Evolutionary conservation across 129 eudicot genomes (phyloP).

Genomic region (Scalesia atractyloides): DNA sequence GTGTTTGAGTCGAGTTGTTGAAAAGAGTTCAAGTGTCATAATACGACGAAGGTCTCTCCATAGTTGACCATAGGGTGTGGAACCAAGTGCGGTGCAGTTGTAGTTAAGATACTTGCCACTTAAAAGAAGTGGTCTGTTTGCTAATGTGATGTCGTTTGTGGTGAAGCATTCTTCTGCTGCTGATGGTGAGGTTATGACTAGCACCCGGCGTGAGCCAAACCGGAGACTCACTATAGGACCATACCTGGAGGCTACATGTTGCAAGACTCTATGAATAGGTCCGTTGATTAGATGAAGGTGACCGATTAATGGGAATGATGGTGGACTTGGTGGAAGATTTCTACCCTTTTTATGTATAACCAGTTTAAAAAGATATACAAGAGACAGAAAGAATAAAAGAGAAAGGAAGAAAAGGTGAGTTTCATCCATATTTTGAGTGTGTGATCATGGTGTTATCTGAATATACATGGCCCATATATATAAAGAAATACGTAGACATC

Average conservation of each 20-base stretch:
- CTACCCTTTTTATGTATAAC: neutral
- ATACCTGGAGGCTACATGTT: slow-evolving; percentile 15
- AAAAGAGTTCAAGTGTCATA: slow-evolving; percentile 29
- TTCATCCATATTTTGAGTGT: too few species aligned
- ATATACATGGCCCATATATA: too few species aligned
- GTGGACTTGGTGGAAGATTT: slow-evolving; percentile 43
- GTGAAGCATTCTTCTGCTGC: slow-evolving; percentile 52
- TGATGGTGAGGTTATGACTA: slow-evolving; percentile 40
- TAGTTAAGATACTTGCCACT: slow-evolving; percentile 32
- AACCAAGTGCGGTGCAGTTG: slow-evolving; percentile 22
- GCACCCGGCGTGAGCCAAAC: slow-evolving; percentile 32
- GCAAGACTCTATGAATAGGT: slow-evolving; percentile 7
- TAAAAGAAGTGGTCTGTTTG: slow-evolving; percentile 33
- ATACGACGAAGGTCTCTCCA: slow-evolving; percentile 47
- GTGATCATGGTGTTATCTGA: too few species aligned
- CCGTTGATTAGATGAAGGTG: slow-evolving; percentile 41
- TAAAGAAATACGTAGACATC: too few species aligned
- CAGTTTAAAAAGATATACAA: neutral
- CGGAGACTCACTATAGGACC: slow-evolving; percentile 42
- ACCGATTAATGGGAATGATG: slow-evolving; percentile 40
- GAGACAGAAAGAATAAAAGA: too few species aligned
- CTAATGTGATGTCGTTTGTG: slow-evolving; percentile 43
- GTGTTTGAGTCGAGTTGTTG: slow-evolving; percentile 27
- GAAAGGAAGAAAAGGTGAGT: too few species aligned
- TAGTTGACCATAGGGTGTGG: slow-evolving; percentile 37